A percentile compares a stretch with the other conserved stretches of the same genome.
Evolutionary conservation across 1,284 basidiomycete species (phyloP).

Genomic region (Trichosporon sp.): DNA sequence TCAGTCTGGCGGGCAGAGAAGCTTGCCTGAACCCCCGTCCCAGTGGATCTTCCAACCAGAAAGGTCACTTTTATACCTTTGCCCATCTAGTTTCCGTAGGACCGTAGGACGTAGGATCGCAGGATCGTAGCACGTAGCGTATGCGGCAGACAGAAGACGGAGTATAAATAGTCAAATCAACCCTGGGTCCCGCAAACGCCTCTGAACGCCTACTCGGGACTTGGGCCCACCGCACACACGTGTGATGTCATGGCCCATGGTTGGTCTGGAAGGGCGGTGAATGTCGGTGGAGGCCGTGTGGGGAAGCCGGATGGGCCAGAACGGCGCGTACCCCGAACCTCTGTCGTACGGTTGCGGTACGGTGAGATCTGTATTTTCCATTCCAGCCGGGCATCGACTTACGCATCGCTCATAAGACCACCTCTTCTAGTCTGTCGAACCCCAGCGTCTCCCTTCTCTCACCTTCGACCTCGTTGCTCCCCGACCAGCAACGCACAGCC

Average conservation of each 20-base stretch:
- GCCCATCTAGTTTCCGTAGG: background rate
- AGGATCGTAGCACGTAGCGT: background rate
- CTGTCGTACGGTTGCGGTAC: background rate
- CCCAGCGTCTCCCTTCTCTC: no score
- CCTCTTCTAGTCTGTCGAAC: no score
- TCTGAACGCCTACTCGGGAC: background rate
- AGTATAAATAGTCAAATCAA: background rate
- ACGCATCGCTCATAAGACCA: no score
- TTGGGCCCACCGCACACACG: background rate
- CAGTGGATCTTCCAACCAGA: no score
- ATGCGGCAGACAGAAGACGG: background rate
- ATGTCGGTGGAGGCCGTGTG: conserved; percentile 9
- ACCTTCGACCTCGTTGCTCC: no score
- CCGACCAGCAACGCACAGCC: no score
- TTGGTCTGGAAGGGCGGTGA: background rate
- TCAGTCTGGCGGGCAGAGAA: conserved; percentile 48
- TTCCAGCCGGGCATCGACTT: background rate
- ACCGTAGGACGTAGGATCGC: background rate
- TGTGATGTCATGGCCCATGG: background rate
- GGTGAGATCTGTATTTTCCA: background rate
- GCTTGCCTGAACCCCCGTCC: conserved; percentile 21
- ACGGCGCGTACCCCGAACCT: background rate
- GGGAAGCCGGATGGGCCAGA: background rate
- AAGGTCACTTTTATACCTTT: background rate
- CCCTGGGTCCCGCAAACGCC: no score